Evolutionary conservation across 2,329 filamentous ascomycete genomes (phyloP), one percentile per base, ranked within the genome.

Genomic region (Paecilomyces dactylethromorphus): DNA sequence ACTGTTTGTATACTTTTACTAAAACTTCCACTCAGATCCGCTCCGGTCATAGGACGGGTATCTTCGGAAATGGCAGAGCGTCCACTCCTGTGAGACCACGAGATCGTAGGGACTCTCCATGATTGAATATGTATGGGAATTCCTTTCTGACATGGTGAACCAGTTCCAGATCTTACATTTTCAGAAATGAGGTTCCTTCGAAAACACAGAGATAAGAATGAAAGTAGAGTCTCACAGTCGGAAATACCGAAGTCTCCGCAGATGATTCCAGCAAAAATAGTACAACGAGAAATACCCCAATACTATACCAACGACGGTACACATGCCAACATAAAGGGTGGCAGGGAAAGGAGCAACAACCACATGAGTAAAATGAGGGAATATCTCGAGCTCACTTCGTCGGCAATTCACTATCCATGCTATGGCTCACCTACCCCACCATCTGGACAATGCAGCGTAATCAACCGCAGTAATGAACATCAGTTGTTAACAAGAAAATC

Each of bases 11-110:
- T 24, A 52, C 29, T 13, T 29, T 10, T 29, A 2, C 11, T 24
- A 18, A 35, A 3, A 24, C 3, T 54, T 31, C 13, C 2, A 18
- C 18, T 26, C 50, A 74, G 73, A 59, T 74, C n/a, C 64, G 58
- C 24, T 58, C 57, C 15, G 58, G 59, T 8, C 35, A 55, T 7
- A 65, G 63, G 4, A 7, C 68, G 39, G 74, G 73, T 1, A 68
- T 76, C 13, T 77, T 76, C 62, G 66, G 63, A 15, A 76, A 68
- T 53, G 73, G 73, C 1, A 73, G 68, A 51, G 63, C 70, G 11
- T 76, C 74, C 18, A 68, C 68, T 3, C 68, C 70, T 1, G 55
- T 70, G 4, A 68, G 63, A n/a, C 57, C 62, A 29, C 59, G 58
- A 26, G 58, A 63, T 35, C 59, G 66, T 66, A 59, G 62, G 62